Base-by-base conservation (phyloP, 2,329 filamentous ascomycete species). In the Exserohilum turcica region DNA sequence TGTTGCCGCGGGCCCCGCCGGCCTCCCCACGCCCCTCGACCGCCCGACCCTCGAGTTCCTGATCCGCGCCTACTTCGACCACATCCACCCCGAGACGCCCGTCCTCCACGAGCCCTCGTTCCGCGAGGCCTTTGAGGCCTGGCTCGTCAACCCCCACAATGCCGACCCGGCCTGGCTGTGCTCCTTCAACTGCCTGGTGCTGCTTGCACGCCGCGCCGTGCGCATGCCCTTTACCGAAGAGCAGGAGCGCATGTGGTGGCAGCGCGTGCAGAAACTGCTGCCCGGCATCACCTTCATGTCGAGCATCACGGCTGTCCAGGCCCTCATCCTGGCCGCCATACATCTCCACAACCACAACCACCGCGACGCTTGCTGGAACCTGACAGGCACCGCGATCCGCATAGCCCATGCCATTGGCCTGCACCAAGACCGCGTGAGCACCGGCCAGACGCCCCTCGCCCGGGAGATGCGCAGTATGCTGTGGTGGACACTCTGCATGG, bases 401-500 rank as follows among this genome's bases (percentile, higher is more conserved):
- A 77, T 79, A 46, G 76, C 74, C n/a, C 72, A 76, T 32, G 76
- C 76, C 18, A 77, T 79, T 28, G 77, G 77, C 18, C 66, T 79
- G 43, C 77, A 78, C 52, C 76, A 77, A 48, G 76, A 77, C 56
- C 73, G 68, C 35, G 66, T 71, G 13, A 74, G 72, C 49, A 66
- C 66, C 1, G 58, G 57, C 12, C 66, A 75, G 43, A 73, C 70
- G 2, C 74, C 74, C 3, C 61, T 76, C 2, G 63, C 67, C 3
- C 59, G 72, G 15, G 80, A 82, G 56, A 64, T 81, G 52, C 77
- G 78, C 4, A 80, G 77, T 57, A 73, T 81, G 0, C 54, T 84
- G 10, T 85, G 82, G 82, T 84, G 80, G 80, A 67, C 70, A 0
- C 60, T 85, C 1, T 83, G 77, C 60, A 68, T 72, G 1, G 64